These are phyloP conservation scores for Phytophthora sansomeana DNA, from an alignment of 352 stramenopile genomes.

Conservation along the genomic window DNA sequence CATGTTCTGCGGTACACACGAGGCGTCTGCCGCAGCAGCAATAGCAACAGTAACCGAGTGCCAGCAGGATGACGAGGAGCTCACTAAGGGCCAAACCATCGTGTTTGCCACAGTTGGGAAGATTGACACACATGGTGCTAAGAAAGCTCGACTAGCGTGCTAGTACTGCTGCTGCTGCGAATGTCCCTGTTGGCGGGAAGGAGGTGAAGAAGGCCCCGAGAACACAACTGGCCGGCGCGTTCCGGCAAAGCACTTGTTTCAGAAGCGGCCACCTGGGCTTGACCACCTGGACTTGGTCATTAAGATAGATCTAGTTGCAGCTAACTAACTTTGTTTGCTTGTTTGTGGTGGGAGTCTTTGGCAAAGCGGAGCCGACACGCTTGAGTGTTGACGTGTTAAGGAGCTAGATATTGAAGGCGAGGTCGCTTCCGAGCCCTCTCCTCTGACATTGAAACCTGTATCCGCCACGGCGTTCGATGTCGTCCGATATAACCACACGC, in stretches of 20 bases:
- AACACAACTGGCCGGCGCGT: slow-evolving; percentile 14
- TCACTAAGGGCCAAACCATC: slow-evolving; percentile 1
- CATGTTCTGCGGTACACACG: slow-evolving; percentile 3
- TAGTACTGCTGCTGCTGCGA: background rate
- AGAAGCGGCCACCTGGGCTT: too few relatives aligned
- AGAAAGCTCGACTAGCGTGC: slow-evolving; percentile 10
- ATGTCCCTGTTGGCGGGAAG: slow-evolving; percentile 1
- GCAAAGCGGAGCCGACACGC: background rate
- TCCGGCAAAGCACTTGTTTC: slow-evolving; percentile 17
- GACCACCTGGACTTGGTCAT: too few relatives aligned
- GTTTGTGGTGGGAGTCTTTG: too few relatives aligned
- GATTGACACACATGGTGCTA: background rate
- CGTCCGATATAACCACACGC: too few relatives aligned
- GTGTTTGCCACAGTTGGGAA: slow-evolving; percentile 2
- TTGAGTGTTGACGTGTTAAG: background rate
- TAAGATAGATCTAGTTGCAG: too few relatives aligned
- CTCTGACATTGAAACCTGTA: too few relatives aligned
- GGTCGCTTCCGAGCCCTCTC: too few relatives aligned
- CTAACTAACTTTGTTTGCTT: background rate
- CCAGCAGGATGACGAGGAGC: slow-evolving; percentile 10
- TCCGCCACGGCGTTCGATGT: too few relatives aligned
- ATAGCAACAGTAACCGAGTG: background rate
- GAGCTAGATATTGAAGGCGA: too few relatives aligned
- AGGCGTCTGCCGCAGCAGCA: background rate
- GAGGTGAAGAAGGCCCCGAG: slow-evolving; percentile 3